A percentile compares a stretch with the other conserved stretches of the same genome.
Evolutionary conservation across 192 early-diverging fungal species (phyloP).

Genomic region (Endogone sp.): DNA sequence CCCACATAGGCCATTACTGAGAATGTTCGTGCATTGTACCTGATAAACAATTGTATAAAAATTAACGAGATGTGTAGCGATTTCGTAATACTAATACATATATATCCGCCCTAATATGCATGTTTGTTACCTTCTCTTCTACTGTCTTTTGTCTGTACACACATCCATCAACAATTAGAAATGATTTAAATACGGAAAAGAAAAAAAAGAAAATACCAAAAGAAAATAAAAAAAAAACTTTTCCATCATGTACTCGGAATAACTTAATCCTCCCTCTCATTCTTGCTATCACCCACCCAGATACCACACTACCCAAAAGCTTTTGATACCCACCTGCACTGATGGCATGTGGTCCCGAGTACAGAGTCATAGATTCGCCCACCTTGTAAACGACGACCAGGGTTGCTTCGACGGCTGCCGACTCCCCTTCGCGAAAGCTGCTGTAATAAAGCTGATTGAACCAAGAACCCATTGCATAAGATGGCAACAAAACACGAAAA

Average conservation of each 20-base stretch:
- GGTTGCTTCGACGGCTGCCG: not conserved
- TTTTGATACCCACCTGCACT: constrained; percentile 8
- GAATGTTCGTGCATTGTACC: not conserved
- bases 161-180: not conserved
- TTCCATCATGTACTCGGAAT: too few relatives aligned
- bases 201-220: not conserved
- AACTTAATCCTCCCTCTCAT: too few relatives aligned
- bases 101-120: too few relatives aligned
- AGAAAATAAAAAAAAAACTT: too few relatives aligned
- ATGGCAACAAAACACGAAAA: too few relatives aligned
- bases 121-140: constrained; percentile 18
- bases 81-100: too few relatives aligned
- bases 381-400: constrained; percentile 8
- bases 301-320: too few relatives aligned
- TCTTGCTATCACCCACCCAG: too few relatives aligned
- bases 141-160: constrained; percentile 10
- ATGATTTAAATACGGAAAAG: not conserved
- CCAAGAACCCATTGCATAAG: too few relatives aligned
- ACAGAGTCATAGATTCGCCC: constrained; percentile 19
- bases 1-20: constrained; percentile 5
- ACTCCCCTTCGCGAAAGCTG: not conserved
- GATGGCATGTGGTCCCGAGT: constrained; percentile 15
- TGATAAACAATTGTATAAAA: constrained; percentile 1
- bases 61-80: not conserved
- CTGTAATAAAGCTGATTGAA: too few relatives aligned